Conservation (phyloP, 1,284 basidiomycete genomes). For the Trichosporon sp. region DNA sequence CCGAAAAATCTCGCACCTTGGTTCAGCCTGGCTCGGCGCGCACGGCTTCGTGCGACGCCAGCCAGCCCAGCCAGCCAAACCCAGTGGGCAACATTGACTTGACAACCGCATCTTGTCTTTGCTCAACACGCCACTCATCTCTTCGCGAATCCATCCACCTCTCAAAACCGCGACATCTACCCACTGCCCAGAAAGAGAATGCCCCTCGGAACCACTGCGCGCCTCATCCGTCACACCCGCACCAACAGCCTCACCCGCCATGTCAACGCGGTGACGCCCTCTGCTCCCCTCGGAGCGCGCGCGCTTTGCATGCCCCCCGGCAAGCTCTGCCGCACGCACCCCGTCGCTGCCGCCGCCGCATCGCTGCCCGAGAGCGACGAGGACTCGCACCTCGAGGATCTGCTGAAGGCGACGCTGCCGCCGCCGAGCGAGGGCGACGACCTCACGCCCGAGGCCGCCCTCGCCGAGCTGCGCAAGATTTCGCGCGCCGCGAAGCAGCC, state of each 20-base stretch:
- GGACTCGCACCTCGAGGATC: constrained; percentile 7
- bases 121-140: background rate
- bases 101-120: background rate
- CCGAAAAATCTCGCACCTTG: background rate
- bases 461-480: constrained; percentile 7
- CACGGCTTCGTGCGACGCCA: background rate
- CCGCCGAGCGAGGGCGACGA: constrained; percentile 7
- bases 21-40: background rate
- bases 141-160: background rate
- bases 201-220: background rate
- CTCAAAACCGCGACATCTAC: background rate
- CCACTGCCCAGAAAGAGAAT: background rate
- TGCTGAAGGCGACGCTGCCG: background rate
- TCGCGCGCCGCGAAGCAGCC: background rate
- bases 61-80: background rate
- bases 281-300: background rate
- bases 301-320: constrained; percentile 14
- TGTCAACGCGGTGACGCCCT: background rate
- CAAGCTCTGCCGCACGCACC: constrained; percentile 8
- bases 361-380: constrained; percentile 10
- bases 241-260: background rate
- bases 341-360: background rate
- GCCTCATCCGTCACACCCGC: constrained; percentile 1
- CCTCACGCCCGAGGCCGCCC: constrained; percentile 16
- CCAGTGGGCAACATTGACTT: background rate